Evolutionary conservation across 495 filamentous ascomycete genomes (phyloP).

Genomic region (Neurospora discreta): DNA sequence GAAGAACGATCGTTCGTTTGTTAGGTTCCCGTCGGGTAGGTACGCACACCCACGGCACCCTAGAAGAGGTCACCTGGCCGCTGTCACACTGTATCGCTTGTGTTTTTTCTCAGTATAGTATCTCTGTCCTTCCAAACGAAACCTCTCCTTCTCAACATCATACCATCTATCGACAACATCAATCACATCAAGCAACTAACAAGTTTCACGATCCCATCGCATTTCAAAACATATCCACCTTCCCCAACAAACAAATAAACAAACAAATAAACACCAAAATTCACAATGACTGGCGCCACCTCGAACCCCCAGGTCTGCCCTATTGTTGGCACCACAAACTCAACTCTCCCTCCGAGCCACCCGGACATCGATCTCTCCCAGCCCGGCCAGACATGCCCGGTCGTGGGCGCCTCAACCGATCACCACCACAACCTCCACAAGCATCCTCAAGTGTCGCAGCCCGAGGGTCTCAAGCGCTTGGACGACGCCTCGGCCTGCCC

Average conservation of each 20-base stretch:
- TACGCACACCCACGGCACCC: not conserved
- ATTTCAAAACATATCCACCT: not conserved
- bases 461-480: constrained; percentile 12
- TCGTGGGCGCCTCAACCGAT: constrained; percentile 35
- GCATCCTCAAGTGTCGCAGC: constrained; percentile 28
- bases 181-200: not conserved
- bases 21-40: not conserved
- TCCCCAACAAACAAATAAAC: not conserved
- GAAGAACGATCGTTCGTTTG: not conserved
- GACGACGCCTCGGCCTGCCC: constrained; percentile 36
- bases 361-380: constrained; percentile 32
- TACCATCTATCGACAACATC: not conserved
- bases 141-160: not conserved
- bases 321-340: constrained; percentile 17
- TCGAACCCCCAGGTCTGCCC: not conserved
- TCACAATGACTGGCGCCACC: not conserved
- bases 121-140: not conserved
- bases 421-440: constrained; percentile 34
- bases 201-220: not conserved
- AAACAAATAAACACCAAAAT: not conserved
- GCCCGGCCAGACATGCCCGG: constrained; percentile 31
- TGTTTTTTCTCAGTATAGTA: too few relatives aligned
- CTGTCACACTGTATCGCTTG: not conserved
- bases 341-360: constrained; percentile 30
- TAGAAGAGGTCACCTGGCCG: not conserved